A percentile compares a stretch with the other conserved stretches of the same genome.
Conservation (phyloP, 75 land plant species). For the Pseudotsuga menziesii region DNA sequence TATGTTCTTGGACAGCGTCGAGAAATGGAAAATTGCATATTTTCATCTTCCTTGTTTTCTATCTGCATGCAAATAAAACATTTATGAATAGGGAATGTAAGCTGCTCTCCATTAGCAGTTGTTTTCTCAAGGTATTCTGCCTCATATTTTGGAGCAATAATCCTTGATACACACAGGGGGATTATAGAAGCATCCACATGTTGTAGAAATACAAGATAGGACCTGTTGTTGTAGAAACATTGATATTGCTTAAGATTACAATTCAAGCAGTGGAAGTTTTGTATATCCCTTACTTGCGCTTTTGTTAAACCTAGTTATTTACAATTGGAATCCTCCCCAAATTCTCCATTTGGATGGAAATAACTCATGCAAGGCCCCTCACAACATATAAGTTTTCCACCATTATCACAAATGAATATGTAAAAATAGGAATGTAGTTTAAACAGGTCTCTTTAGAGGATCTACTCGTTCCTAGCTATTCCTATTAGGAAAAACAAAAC, state of each 20-base stretch:
- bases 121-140: constrained; percentile 28
- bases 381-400: constrained; percentile 68
- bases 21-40: too few species aligned
- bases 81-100: too few species aligned
- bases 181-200: constrained; percentile 89
- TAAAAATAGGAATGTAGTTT: too few species aligned
- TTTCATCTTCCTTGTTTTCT: too few species aligned
- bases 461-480: too few species aligned
- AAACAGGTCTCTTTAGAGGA: too few species aligned
- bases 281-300: constrained; percentile 43
- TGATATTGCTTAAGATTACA: constrained; percentile 66
- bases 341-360: too few species aligned
- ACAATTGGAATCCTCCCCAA: constrained; percentile 52
- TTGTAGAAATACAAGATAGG: constrained; percentile 64
- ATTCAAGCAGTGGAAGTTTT: constrained; percentile 57
- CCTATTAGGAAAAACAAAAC: too few species aligned
- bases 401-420: constrained; percentile 85
- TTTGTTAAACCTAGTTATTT: too few species aligned
- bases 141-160: constrained; percentile 28
- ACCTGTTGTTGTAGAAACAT: constrained; percentile 99
- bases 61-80: too few species aligned
- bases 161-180: constrained; percentile 60
- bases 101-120: too few species aligned
- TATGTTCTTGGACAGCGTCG: too few species aligned
- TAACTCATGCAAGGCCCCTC: constrained; percentile 88